Base-by-base conservation (phyloP, 1,284 basidiomycete genomes). In the Coriolopsis trogii region DNA sequence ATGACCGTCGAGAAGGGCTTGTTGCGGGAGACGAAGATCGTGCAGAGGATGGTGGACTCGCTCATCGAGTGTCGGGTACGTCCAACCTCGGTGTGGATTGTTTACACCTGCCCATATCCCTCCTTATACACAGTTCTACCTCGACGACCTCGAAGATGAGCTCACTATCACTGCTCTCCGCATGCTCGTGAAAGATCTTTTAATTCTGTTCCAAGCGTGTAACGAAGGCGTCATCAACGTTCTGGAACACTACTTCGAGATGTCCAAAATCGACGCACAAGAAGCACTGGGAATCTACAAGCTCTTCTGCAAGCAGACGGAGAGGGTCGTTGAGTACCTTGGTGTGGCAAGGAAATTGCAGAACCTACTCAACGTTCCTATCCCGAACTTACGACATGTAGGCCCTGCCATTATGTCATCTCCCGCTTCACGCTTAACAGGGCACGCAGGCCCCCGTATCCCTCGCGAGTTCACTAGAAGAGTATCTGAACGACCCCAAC, bases 211-310 rank as follows among this genome's bases (percentile, higher is more conserved):
- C 71, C 95, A 97, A 66, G 95, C 93, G 3, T 90, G 94, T 54
- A 99, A 99, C 64, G 96, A 99, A 67, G 96, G 96, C 50, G 93
- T 98, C 41, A 97, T 98, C 74, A 99, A 98, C 68, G 87, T 98
- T 30, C 80, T 97, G 43, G 97, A 98, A 67, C 91, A 97, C 73
- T 99, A 98, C 73, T 98, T 99, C 67, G 96, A 98, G 67, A 99
- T 99, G 97, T 93, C 94, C 3, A 89, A 92, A 60, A 73, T 87
- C 20, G 96, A 99, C 68, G 97, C 96, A 0, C 77, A 84, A 47
- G 85, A 91, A 30, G 91, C 97, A 2, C 82, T 99, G 28, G 75
- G 78, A 26, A 88, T 98, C 56, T 99, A 99, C 75, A 91, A 93
- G 53, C 84, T 89, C 56, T 99, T 99, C 72, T 97, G 95, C 73